Base-by-base conservation (phyloP, 148 eudicot genomes). In the Fagopyrum esculentum region DNA sequence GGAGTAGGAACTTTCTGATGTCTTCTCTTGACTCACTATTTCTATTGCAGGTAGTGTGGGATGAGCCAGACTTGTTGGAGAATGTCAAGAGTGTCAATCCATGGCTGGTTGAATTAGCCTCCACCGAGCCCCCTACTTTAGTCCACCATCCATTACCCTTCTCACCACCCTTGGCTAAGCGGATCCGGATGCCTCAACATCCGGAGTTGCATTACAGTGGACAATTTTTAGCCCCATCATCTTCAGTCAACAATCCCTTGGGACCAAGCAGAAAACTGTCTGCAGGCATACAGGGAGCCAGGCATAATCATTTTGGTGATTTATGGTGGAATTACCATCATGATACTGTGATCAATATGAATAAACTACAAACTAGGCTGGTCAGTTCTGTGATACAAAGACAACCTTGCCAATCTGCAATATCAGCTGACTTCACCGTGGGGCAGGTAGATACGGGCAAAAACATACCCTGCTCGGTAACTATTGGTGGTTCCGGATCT, bases 271-370 rank as follows among this genome's bases (percentile, higher is more conserved):
- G 73, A 70, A 44, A 51, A 16, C 52, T 6, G 45, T 70, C 73
- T 45, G 97, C 88, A 86, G 91, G 95, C 93, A 89, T 93, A 89
- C 98, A 93, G 98, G 98, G 97, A 89, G 98, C 98, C 98, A 94
- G 98, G 98, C 98, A 94, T 80, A 84, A 94, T 85, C 93, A 86
- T 74, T 88, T 86, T 76, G 86, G 89, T 83, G 73, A 45, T 70
- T 70, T 45, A 70, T 19, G 49, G 52, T 70, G 51, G 51, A 45
- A 45, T 82, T 88, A 82, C 83, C 95, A 48, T 60, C 86, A 77
- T 82, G 91, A 74, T 87, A 87, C 83, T 79, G 83, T 73, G 87
- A 87, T 72, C 13, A 47, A 47, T 22, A 73, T 83, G 77, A 88
- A 81, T 76, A 88, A 84, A 68, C 75, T 87, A 51, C 89, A 83